Percentiles rank a stretch among this genome's conserved stretches.
These are phyloP conservation scores for Gloeophyllum trabeum DNA, from an alignment of 768 basidiomycete genomes.

Conservation along the genomic window DNA sequence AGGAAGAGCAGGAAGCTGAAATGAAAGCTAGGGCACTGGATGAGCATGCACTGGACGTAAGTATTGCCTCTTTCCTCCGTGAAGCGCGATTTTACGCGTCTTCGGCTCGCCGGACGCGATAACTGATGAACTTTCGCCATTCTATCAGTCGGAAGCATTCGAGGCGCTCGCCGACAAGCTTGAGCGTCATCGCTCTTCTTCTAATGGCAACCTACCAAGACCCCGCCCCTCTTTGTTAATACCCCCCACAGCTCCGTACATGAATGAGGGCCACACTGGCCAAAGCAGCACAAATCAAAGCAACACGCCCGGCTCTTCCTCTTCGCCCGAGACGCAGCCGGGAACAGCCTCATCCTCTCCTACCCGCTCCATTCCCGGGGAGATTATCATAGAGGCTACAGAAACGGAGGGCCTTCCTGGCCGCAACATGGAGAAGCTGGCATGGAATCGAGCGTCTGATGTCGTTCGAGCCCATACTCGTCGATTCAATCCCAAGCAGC, in stretches of 20 bases:
- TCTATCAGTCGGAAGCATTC: conserved; percentile 33
- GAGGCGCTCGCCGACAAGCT: conserved; percentile 37
- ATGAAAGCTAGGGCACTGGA: conserved; percentile 32
- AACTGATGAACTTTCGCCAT: too few relatives aligned
- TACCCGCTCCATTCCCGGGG: conserved; percentile 32
- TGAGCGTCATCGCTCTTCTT: conserved; percentile 31
- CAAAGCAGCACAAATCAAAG: neutral
- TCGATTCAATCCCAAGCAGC: conserved; percentile 5
- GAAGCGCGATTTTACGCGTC: too few relatives aligned
- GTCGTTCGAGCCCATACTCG: conserved; percentile 32
- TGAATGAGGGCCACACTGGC: too few relatives aligned
- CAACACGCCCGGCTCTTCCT: conserved; percentile 6
- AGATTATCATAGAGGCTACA: conserved; percentile 45
- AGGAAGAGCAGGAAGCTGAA: neutral
- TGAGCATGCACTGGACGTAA: conserved; percentile 41
- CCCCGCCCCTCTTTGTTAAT: conserved; percentile 4
- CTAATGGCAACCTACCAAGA: conserved; percentile 8
- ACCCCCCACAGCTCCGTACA: too few relatives aligned
- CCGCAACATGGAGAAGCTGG: conserved; percentile 22
- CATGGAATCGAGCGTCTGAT: conserved; percentile 24
- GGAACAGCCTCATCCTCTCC: conserved; percentile 11
- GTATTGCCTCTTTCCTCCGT: too few relatives aligned
- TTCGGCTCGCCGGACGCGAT: too few relatives aligned
- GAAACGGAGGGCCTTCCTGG: conserved; percentile 59
- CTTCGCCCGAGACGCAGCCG: conserved; percentile 9